These are phyloP conservation scores for Allium fistulosum DNA, from an alignment of 106 monocot species.

Conservation along the genomic window DNA sequence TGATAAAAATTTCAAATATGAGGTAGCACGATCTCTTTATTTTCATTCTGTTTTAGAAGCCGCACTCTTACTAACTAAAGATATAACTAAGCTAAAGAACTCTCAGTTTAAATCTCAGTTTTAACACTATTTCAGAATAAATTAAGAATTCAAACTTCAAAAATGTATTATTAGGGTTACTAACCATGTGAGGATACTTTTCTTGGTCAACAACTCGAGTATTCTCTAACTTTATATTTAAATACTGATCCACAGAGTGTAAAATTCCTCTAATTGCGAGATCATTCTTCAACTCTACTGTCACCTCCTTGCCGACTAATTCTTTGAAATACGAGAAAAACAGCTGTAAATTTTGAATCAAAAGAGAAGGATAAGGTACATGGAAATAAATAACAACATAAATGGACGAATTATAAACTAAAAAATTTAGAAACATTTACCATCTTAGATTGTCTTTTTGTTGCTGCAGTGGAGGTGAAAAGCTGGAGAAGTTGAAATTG, in stretches of 20 bases:
- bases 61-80: no score
- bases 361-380: background rate
- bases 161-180: background rate
- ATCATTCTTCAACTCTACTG: slow-evolving; percentile 23
- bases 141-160: no score
- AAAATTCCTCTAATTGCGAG: slow-evolving; percentile 15
- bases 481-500: no score
- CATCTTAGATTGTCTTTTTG: background rate
- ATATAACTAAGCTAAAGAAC: no score
- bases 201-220: slow-evolving; percentile 13
- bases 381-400: background rate
- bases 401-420: no score
- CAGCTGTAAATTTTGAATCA: background rate
- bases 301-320: slow-evolving; percentile 18
- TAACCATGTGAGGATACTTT: slow-evolving; percentile 14
- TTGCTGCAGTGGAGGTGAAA: no score
- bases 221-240: slow-evolving; percentile 18
- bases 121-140: no score
- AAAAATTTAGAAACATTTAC: background rate
- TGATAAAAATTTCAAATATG: no score
- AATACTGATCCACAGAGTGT: slow-evolving; percentile 8
- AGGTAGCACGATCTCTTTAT: no score
- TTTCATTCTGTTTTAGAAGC: no score
- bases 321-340: slow-evolving; percentile 24
- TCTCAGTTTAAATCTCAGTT: no score